Conservation (phyloP, 177 flowering plant species). For the Vitis hybrid region DNA sequence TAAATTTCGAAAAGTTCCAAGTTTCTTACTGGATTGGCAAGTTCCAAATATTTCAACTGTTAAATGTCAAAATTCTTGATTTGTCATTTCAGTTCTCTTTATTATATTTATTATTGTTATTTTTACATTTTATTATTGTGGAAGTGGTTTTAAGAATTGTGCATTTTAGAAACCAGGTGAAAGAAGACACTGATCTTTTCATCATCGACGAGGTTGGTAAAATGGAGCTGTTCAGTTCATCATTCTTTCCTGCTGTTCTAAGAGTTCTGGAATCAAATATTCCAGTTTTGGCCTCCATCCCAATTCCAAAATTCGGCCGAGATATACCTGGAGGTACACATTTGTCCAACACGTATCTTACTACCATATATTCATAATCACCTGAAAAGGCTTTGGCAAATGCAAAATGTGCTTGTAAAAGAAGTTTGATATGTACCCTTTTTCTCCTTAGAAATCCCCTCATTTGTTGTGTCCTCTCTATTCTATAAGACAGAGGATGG, state of each 20-base stretch:
- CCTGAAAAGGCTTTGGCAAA: too few species aligned
- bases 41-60: not conserved
- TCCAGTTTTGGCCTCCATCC: constrained; percentile 80
- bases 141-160: not conserved
- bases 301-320: constrained; percentile 66
- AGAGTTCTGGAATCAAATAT: constrained; percentile 65
- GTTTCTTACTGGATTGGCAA: not conserved
- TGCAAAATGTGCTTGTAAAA: not conserved
- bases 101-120: not conserved
- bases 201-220: constrained; percentile 95
- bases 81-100: not conserved
- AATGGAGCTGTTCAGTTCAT: constrained; percentile 86
- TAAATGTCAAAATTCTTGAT: not conserved
- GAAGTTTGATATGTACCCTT: too few species aligned
- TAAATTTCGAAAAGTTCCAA: not conserved
- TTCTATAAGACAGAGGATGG: too few species aligned
- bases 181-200: constrained; percentile 76
- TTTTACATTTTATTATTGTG: not conserved
- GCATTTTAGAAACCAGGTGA: constrained; percentile 45
- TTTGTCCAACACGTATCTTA: not conserved
- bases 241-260: constrained; percentile 79
- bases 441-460: too few species aligned
- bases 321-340: constrained; percentile 82
- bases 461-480: too few species aligned
- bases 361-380: not conserved